phyloP scores from a whole-genome alignment of 2,329 filamentous ascomycete species.

The Fusarium staphyleae region DNA sequence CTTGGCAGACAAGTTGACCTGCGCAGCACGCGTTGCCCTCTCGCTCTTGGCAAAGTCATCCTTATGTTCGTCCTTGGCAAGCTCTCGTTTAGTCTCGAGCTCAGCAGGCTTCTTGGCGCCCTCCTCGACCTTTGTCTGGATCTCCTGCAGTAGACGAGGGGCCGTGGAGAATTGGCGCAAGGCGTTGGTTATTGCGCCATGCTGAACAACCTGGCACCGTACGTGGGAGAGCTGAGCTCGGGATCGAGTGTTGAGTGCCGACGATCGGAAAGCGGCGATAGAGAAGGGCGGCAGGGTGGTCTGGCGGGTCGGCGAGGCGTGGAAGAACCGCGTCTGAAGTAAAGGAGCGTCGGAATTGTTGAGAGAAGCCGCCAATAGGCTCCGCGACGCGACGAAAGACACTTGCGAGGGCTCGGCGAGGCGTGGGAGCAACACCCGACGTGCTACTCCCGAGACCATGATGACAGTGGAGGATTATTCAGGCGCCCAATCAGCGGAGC shows the following conservation, averaged over 20 bases:
- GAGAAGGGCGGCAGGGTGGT: constrained; percentile 39
- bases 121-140: constrained; percentile 41
- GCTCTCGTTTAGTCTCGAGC: constrained; percentile 43
- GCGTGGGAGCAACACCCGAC: constrained; percentile 58
- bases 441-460: constrained; percentile 60
- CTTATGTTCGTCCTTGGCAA: constrained; percentile 46
- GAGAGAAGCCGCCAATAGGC: constrained; percentile 31
- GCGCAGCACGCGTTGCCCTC: constrained; percentile 83
- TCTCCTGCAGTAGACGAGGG: constrained; percentile 34
- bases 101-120: constrained; percentile 49
- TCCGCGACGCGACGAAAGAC: constrained; percentile 33
- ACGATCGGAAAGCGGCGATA: constrained; percentile 34
- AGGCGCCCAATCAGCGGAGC: constrained; percentile 38
- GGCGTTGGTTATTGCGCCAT: constrained; percentile 25
- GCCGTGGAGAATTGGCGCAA: constrained; percentile 45
- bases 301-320: constrained; percentile 27
- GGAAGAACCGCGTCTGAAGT: constrained; percentile 29
- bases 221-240: constrained; percentile 6
- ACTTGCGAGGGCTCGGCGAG: constrained; percentile 47
- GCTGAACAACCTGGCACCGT: constrained; percentile 7
- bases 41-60: constrained; percentile 72
- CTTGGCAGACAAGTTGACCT: constrained; percentile 88
- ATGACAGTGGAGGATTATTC: constrained; percentile 42
- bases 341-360: constrained; percentile 24
- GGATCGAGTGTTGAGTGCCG: constrained; percentile 16